Base-by-base conservation (phyloP, 352 stramenopile genomes). In the Globisporangium viniferum region DNA sequence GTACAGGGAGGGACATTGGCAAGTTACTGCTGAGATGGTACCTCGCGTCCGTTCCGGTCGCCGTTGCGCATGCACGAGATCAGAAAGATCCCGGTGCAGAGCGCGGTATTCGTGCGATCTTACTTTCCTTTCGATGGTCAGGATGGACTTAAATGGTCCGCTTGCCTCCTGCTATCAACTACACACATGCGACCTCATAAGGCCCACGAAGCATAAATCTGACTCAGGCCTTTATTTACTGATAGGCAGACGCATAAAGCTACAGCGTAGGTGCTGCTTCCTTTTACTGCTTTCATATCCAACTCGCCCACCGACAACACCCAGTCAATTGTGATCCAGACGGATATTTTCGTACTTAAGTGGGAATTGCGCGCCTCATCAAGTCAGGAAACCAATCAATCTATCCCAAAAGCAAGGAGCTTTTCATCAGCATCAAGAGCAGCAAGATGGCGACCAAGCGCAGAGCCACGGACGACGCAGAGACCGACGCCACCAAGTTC, bases 391-490 rank as follows among this genome's bases (percentile, higher is more conserved):
- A 67, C 24, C 31, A 67, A 58, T 62, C 66, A 54, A 65, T 22
- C 51, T 24, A 69, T 12, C 51, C 33, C n/a, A 68, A 39, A 12
- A 70, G 41, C 10, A 44, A 44, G 14, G 36, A 20, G 36, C 36
- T 44, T 12, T 44, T 44, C 36, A 0, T 44, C 12, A 44, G 10
- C 31, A 33, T 33, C 31, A 33, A 33, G 31, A 51, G 62, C 60
- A 35, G 64, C 59, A 62, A 44, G 64, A 68, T 73, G 65, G 88
- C 82, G 80, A 70, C 71, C 54, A 75, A 61, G 41, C 51, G 58
- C 67, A 71, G 55, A 78, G 76, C 67, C 86, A 88, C 75, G 78
- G 74, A 72, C 31, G 66, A 78, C 20, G 72, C 69, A 7, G 70
- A 64, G 6, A 44, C 48, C 27, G 71, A 72, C 39, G 71, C 64